These are phyloP conservation scores for Gnomoniopsis smithogilvyi DNA, from an alignment of 2,329 filamentous ascomycete genomes.

Conservation along the genomic window DNA sequence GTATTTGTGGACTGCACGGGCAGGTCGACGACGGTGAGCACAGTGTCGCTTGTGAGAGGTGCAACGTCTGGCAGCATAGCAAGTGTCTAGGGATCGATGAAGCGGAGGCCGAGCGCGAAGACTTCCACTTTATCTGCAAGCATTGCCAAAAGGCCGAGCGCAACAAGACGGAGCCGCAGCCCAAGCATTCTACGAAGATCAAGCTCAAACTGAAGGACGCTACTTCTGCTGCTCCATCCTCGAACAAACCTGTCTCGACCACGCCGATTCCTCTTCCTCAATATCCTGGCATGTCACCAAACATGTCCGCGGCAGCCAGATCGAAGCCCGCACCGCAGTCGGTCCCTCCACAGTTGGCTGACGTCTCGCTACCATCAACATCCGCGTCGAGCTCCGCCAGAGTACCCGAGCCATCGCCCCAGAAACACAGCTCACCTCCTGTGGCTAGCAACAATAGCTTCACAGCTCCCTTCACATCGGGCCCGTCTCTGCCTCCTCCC, in stretches of 20 bases:
- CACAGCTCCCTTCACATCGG: constrained; percentile 4
- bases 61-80: constrained; percentile 96
- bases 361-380: constrained; percentile 11
- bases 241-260: constrained; percentile 22
- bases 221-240: constrained; percentile 23
- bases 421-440: constrained; percentile 16
- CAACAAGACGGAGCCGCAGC: constrained; percentile 50
- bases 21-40: constrained; percentile 93
- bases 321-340: constrained; percentile 6
- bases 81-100: constrained; percentile 81
- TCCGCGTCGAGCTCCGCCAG: constrained; percentile 5
- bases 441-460: neutral
- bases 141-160: constrained; percentile 67
- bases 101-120: constrained; percentile 73
- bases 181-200: constrained; percentile 52
- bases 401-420: constrained; percentile 16
- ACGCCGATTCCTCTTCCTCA: constrained; percentile 18
- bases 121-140: constrained; percentile 83
- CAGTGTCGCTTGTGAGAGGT: constrained; percentile 89
- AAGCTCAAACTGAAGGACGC: constrained; percentile 48
- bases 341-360: constrained; percentile 9
- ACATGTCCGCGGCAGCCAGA: neutral
- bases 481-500: neutral
- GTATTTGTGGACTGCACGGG: constrained; percentile 84
- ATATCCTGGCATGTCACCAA: constrained; percentile 12